A percentile compares a stretch with the other conserved stretches of the same genome.
These are phyloP conservation scores for Rubroshorea leprosula DNA, from an alignment of 345 rosid species.

Conservation along the genomic window DNA sequence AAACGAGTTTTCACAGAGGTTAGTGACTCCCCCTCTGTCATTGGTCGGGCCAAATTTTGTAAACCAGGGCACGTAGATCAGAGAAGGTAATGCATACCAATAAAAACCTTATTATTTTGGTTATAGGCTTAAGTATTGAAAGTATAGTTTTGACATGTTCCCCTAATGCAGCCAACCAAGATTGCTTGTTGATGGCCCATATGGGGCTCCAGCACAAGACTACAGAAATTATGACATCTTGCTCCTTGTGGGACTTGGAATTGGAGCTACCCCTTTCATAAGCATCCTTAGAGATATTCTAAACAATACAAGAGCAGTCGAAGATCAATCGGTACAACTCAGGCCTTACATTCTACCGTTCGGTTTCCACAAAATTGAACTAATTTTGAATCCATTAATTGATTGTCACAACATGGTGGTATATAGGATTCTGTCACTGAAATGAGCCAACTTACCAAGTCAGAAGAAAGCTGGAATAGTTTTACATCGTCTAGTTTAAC, in stretches of 20 bases:
- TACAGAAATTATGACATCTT: conserved; percentile 81
- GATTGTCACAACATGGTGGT: background rate
- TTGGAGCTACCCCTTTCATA: conserved; percentile 95
- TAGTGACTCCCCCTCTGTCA: conserved; percentile 41
- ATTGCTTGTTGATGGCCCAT: conserved; percentile 81
- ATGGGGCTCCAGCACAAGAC: conserved; percentile 98
- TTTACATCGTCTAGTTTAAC: conserved; percentile 50
- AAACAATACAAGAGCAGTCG: conserved; percentile 55
- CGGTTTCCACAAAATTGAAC: background rate
- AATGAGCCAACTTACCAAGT: conserved; percentile 30
- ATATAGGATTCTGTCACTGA: conserved; percentile 60
- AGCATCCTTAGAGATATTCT: conserved; percentile 88
- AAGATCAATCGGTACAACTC: conserved; percentile 53
- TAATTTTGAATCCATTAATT: background rate
- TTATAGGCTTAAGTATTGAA: background rate
- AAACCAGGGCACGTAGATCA: conserved; percentile 32
- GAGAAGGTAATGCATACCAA: conserved; percentile 34
- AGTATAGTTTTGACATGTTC: conserved; percentile 3
- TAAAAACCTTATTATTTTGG: background rate
- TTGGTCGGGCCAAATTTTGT: conserved; percentile 58
- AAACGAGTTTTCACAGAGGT: conserved; percentile 56
- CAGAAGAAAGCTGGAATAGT: conserved; percentile 71
- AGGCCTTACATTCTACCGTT: background rate
- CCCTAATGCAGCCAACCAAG: conserved; percentile 57
- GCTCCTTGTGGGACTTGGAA: conserved; percentile 92